Percentiles rank a stretch among this genome's conserved stretches.
Conservation (phyloP, 306 rosid genomes). For the Purshia tridentata region DNA sequence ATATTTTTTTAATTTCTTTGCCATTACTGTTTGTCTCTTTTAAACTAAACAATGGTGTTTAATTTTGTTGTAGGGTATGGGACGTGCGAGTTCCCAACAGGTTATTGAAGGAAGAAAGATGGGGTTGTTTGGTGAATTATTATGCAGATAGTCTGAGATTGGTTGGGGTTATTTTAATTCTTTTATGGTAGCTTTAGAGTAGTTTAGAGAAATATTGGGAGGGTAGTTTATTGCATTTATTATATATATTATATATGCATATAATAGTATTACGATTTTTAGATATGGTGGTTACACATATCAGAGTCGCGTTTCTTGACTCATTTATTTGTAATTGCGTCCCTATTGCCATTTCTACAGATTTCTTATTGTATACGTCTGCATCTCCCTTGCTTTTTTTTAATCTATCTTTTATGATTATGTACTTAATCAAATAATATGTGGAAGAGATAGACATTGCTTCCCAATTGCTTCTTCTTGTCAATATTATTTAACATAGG, state of each 20-base stretch:
- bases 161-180: background rate
- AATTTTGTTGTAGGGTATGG: slow-evolving; percentile 59
- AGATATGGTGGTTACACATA: slow-evolving; percentile 6
- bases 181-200: background rate
- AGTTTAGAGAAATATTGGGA: background rate
- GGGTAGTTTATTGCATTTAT: slow-evolving; percentile 2
- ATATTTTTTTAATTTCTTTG: too few species aligned
- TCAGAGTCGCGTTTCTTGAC: slow-evolving; percentile 21
- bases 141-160: background rate
- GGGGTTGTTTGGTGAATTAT: slow-evolving; percentile 16
- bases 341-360: background rate
- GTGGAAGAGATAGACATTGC: too few species aligned
- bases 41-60: background rate
- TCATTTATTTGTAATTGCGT: slow-evolving; percentile 31
- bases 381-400: background rate
- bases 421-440: too few species aligned
- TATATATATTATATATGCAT: background rate
- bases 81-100: slow-evolving; percentile 52
- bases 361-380: background rate
- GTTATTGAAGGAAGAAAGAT: slow-evolving; percentile 32
- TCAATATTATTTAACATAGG: too few species aligned
- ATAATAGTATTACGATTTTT: background rate
- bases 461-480: too few species aligned
- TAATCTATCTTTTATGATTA: too few species aligned
- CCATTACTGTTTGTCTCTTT: too few species aligned